phyloP scores from a whole-genome alignment of 139 green algal genomes.

The Bryopsis sp. region DNA sequence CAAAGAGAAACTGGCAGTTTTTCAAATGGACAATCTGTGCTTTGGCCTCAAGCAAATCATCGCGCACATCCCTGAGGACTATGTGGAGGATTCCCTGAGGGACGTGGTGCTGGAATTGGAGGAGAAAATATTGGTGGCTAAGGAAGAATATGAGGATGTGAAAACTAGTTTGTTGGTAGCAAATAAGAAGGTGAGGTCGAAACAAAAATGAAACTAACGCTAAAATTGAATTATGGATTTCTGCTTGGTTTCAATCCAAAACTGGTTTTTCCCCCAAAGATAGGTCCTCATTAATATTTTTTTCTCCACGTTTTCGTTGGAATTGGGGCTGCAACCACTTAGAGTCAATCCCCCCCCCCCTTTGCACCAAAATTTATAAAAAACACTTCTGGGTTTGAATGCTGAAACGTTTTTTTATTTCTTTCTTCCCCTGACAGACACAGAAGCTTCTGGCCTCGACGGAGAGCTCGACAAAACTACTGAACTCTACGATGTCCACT shows the following conservation, averaged over 20 bases:
- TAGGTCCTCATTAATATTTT: not conserved
- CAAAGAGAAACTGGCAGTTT: not conserved
- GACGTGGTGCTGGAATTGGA: not conserved
- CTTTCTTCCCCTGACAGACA: not conserved
- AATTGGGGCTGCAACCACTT: not conserved
- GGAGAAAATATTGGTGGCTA: not conserved
- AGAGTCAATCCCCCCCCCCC: not conserved
- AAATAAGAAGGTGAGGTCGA: not conserved
- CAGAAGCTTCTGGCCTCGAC: not conserved
- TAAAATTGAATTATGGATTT: not conserved
- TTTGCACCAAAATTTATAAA: not conserved
- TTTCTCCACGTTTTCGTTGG: too few species aligned
- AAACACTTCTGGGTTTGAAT: not conserved
- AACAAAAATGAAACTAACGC: too few species aligned
- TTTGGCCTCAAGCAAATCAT: too few species aligned
- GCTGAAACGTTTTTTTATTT: not conserved
- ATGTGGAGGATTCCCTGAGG: not conserved
- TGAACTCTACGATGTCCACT: too few species aligned
- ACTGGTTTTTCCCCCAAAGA: not conserved
- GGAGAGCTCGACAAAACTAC: not conserved
- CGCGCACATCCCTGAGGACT: not conserved
- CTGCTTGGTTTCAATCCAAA: not conserved
- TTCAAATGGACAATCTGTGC: too few species aligned
- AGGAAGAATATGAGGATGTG: constrained; percentile 1
- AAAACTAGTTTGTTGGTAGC: not conserved